phyloP scores from a whole-genome alignment of 1,139 yeast species.

The Zygosaccharomyces pseudobailii region DNA sequence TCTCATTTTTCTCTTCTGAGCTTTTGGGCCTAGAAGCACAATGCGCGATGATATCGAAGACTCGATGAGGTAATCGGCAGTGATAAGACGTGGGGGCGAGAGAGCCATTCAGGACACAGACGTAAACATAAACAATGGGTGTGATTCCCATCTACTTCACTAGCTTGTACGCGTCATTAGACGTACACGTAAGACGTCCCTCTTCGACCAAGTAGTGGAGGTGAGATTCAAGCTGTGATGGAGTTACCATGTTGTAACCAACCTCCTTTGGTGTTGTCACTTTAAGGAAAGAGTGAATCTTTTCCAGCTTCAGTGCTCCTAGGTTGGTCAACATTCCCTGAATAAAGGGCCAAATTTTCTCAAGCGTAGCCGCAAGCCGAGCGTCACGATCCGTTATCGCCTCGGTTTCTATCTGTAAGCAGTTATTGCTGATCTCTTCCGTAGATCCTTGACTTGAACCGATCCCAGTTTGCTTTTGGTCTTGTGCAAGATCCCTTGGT shows the following conservation, averaged over 20 bases:
- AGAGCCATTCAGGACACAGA: not conserved
- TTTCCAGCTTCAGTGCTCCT: constrained; percentile 44
- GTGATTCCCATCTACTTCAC: not conserved
- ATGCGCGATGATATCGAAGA: not conserved
- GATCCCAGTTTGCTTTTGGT: constrained; percentile 3
- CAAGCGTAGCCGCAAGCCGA: constrained; percentile 6
- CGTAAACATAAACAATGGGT: not conserved
- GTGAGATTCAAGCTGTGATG: constrained; percentile 39
- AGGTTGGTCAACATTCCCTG: constrained; percentile 53
- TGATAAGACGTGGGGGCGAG: not conserved
- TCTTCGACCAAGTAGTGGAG: constrained; percentile 42
- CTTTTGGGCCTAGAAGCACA: not conserved
- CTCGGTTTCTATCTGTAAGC: not conserved
- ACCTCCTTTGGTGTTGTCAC: constrained; percentile 51
- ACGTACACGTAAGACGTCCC: constrained; percentile 33
- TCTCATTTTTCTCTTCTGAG: not conserved
- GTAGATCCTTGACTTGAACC: not conserved
- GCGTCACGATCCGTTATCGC: constrained; percentile 1
- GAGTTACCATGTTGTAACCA: constrained; percentile 36
- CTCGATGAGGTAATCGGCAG: not conserved
- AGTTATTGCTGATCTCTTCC: not conserved
- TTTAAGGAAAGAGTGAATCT: constrained; percentile 50
- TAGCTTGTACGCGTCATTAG: constrained; percentile 17
- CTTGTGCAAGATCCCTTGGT: constrained; percentile 23
- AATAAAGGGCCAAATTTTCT: constrained; percentile 40